A percentile compares a stretch with the other conserved stretches of the same genome.
These are phyloP conservation scores for Myxozyma geophila DNA, from an alignment of 805 yeast genomes.

Conservation along the genomic window DNA sequence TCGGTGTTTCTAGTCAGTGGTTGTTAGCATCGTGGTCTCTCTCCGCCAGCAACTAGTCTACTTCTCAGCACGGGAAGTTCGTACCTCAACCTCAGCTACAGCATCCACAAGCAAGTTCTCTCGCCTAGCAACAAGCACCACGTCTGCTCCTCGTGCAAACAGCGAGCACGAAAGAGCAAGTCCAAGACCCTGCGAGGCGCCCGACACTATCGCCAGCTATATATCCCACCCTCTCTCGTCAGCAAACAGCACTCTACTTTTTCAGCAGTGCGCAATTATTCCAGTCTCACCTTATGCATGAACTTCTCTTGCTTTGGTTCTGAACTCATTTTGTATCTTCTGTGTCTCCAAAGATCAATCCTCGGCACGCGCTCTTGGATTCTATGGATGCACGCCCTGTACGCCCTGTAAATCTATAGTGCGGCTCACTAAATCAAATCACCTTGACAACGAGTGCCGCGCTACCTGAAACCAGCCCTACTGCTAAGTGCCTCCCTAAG, in stretches of 20 bases:
- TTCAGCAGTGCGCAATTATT: too few relatives aligned
- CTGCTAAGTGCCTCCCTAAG: too few relatives aligned
- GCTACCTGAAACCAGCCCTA: too few relatives aligned
- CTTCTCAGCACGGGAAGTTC: background rate
- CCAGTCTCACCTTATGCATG: slow-evolving; percentile 8
- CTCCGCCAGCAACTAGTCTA: background rate
- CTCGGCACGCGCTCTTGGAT: too few relatives aligned
- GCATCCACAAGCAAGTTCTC: slow-evolving; percentile 59
- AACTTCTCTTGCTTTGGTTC: slow-evolving; percentile 1
- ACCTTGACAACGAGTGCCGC: too few relatives aligned
- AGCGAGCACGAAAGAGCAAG: slow-evolving; percentile 69
- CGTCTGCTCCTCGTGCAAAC: slow-evolving; percentile 60
- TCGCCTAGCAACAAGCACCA: slow-evolving; percentile 79
- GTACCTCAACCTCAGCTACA: slow-evolving; percentile 50
- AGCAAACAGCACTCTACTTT: too few relatives aligned
- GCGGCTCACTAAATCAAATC: too few relatives aligned
- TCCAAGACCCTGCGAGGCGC: slow-evolving; percentile 95
- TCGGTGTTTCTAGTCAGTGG: slow-evolving; percentile 31
- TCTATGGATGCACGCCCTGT: too few relatives aligned
- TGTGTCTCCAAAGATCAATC: background rate
- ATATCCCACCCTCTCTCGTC: background rate
- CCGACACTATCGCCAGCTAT: slow-evolving; percentile 74
- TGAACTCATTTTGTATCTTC: background rate
- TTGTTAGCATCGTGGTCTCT: too few relatives aligned
- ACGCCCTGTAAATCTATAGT: too few relatives aligned